These are phyloP conservation scores for Conticribra guillardii DNA, from an alignment of 108 stramenopile genomes.

Conservation along the genomic window DNA sequence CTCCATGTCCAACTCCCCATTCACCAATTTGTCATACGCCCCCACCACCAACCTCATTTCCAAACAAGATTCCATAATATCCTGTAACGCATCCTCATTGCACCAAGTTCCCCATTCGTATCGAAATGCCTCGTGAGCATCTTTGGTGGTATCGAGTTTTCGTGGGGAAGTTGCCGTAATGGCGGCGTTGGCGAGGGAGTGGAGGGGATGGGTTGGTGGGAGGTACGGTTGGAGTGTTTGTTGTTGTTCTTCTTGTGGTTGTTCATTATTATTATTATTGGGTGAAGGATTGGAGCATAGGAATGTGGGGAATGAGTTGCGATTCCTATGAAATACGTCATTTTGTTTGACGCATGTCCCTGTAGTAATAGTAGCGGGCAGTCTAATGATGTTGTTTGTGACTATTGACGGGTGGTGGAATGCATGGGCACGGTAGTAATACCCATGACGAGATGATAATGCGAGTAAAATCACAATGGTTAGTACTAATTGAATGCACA, in stretches of 20 bases:
- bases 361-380: too few species aligned
- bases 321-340: too few species aligned
- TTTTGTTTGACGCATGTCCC: too few species aligned
- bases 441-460: too few species aligned
- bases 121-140: conserved; percentile 54
- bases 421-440: too few species aligned
- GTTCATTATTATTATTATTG: neutral
- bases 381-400: too few species aligned
- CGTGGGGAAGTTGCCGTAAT: conserved; percentile 22
- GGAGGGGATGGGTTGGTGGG: conserved; percentile 21
- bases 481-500: too few species aligned
- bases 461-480: too few species aligned
- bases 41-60: conserved; percentile 48
- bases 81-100: conserved; percentile 43
- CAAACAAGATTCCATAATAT: conserved; percentile 59
- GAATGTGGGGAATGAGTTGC: too few species aligned
- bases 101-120: conserved; percentile 83
- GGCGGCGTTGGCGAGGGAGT: conserved; percentile 2
- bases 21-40: conserved; percentile 50
- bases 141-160: conserved; percentile 33
- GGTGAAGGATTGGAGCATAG: too few species aligned
- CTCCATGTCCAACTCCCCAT: conserved; percentile 8
- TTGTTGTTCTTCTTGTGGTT: conserved; percentile 36
- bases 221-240: conserved; percentile 32
- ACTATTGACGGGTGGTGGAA: too few species aligned